These are phyloP conservation scores for Leccinum fallax DNA, from an alignment of 1,284 basidiomycete species.

Conservation along the genomic window DNA sequence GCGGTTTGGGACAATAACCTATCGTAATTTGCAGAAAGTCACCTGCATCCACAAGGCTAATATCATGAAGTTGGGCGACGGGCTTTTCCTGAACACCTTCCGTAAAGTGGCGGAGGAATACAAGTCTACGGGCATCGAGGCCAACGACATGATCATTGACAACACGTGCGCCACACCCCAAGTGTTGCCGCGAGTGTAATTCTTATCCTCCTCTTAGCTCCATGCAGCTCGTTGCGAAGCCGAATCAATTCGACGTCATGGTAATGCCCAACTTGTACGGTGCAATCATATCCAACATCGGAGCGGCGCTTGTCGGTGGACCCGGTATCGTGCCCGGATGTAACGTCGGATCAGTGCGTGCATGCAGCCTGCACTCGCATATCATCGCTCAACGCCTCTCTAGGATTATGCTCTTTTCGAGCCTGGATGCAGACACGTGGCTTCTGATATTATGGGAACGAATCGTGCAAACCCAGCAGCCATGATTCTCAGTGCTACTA, in stretches of 20 bases:
- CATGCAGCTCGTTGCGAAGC: constrained; percentile 97
- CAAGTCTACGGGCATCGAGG: constrained; percentile 89
- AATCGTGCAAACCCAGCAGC: constrained; percentile 98
- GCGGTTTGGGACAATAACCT: constrained; percentile 12
- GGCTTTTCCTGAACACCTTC: constrained; percentile 99
- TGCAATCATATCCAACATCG: constrained; percentile 98
- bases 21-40: constrained; percentile 73
- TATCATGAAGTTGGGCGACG: constrained; percentile 99
- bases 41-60: constrained; percentile 99
- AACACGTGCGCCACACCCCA: constrained; percentile 72
- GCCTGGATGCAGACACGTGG: constrained; percentile 98
- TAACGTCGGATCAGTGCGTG: constrained; percentile 89
- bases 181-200: not conserved
- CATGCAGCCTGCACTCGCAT: constrained; percentile 5
- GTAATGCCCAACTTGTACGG: constrained; percentile 98
- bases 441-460: constrained; percentile 96
- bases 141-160: constrained; percentile 99
- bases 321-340: constrained; percentile 98
- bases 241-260: constrained; percentile 98
- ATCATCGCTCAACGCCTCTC: constrained; percentile 6
- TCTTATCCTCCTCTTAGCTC: constrained; percentile 53
- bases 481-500: constrained; percentile 96
- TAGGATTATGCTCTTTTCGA: constrained; percentile 98
- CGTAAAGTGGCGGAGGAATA: constrained; percentile 95
- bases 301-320: constrained; percentile 96